phyloP scores from a whole-genome alignment of 2,329 filamentous ascomycete genomes.

The Fusarium floridanum region DNA sequence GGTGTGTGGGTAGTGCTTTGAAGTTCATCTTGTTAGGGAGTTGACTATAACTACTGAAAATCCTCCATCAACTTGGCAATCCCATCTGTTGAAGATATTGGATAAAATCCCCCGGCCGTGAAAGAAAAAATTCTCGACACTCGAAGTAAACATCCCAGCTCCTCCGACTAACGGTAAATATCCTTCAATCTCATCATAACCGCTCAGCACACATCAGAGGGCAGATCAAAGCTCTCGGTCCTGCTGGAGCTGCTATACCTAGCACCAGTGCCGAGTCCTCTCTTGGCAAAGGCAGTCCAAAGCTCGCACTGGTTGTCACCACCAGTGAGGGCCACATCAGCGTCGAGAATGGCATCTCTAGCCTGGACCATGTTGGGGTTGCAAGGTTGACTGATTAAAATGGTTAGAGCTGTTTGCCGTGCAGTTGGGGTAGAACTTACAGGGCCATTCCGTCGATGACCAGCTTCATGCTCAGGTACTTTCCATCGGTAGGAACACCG shows the following conservation, averaged over 20 bases:
- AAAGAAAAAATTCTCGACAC: neutral
- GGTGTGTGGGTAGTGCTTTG: neutral
- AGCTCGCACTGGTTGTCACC: constrained; percentile 64
- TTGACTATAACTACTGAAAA: neutral
- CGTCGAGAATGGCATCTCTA: constrained; percentile 68
- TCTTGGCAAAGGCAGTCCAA: constrained; percentile 69
- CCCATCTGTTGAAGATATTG: neutral
- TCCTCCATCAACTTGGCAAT: neutral
- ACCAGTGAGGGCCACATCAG: constrained; percentile 64
- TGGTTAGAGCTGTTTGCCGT: too few species aligned
- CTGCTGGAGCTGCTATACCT: constrained; percentile 45
- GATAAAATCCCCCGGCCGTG: neutral
- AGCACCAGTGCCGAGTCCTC: constrained; percentile 62
- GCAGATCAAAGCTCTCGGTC: constrained; percentile 50
- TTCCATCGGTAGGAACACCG: constrained; percentile 65
- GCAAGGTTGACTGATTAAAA: constrained; percentile 60
- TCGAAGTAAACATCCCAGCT: neutral
- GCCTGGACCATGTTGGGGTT: constrained; percentile 66
- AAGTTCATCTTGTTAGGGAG: neutral
- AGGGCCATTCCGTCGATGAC: constrained; percentile 66
- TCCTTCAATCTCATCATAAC: neutral
- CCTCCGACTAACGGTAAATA: neutral
- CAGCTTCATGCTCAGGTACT: constrained; percentile 65
- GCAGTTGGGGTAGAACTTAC: constrained; percentile 6
- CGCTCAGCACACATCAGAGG: constrained; percentile 42